Conservation (phyloP, 768 basidiomycete species). For the Pholiota conissans region DNA sequence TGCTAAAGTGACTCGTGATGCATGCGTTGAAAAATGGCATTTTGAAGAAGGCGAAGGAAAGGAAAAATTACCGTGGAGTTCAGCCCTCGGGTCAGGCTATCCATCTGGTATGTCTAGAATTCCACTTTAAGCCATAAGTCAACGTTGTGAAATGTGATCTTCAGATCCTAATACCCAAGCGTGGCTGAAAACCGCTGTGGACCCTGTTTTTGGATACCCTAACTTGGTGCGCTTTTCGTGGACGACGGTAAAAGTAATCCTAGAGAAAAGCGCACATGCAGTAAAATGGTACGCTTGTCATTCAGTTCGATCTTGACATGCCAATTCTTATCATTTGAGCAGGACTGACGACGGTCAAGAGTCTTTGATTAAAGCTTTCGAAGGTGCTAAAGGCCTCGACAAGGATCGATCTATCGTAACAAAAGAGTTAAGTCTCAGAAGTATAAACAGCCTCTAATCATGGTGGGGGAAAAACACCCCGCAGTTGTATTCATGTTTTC, state of each 20-base stretch:
- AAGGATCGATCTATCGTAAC: constrained; percentile 72
- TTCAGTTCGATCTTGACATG: too few species aligned
- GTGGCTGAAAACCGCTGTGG: constrained; percentile 75
- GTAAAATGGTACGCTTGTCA: constrained; percentile 84
- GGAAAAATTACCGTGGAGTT: constrained; percentile 26
- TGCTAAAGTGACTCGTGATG: constrained; percentile 94
- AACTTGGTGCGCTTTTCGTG: constrained; percentile 91
- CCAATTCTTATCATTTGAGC: too few species aligned
- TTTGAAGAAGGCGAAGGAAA: constrained; percentile 61
- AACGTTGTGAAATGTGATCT: too few species aligned
- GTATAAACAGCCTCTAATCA: constrained; percentile 62
- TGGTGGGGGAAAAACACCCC: background rate
- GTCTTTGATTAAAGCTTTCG: constrained; percentile 74
- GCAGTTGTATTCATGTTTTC: background rate
- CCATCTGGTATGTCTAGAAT: constrained; percentile 68
- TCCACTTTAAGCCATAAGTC: too few species aligned
- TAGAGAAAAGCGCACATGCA: constrained; percentile 78
- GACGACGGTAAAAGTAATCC: constrained; percentile 84
- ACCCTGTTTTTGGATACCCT: constrained; percentile 92
- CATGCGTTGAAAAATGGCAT: constrained; percentile 83
- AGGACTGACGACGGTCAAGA: constrained; percentile 89
- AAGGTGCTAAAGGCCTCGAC: constrained; percentile 66
- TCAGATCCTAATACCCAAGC: constrained; percentile 90
- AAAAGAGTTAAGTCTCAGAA: constrained; percentile 73
- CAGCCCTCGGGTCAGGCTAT: constrained; percentile 79